These are phyloP conservation scores for Aspergillus hancockii DNA, from an alignment of 495 filamentous ascomycete genomes.

Conservation along the genomic window DNA sequence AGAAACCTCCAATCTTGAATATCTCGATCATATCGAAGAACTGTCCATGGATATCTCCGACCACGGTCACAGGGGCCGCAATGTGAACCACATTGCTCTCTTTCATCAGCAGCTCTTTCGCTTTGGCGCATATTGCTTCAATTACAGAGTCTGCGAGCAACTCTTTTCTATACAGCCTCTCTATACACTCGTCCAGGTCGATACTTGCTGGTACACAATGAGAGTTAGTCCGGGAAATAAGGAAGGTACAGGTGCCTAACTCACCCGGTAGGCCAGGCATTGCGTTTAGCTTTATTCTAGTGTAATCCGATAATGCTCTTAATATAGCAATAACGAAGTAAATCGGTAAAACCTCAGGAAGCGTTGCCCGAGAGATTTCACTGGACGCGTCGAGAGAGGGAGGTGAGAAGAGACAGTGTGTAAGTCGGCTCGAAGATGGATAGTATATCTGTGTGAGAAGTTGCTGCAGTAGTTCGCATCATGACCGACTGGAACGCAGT, in stretches of 20 bases:
- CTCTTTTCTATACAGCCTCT: constrained; percentile 92
- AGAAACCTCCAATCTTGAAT: constrained; percentile 95
- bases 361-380: constrained; percentile 2
- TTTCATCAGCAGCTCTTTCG: constrained; percentile 97
- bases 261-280: constrained; percentile 90
- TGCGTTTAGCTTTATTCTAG: constrained; percentile 19
- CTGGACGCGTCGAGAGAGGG: constrained; percentile 4
- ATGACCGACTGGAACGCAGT: constrained; percentile 23
- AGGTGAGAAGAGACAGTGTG: constrained; percentile 12
- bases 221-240: constrained; percentile 5
- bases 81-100: constrained; percentile 99
- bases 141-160: constrained; percentile 96
- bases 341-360: constrained; percentile 5
- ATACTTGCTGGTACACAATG: constrained; percentile 68
- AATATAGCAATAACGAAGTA: constrained; percentile 16
- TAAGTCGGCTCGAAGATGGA: constrained; percentile 20
- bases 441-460: constrained; percentile 26
- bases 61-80: constrained; percentile 93
- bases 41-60: constrained; percentile 97
- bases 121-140: constrained; percentile 98
- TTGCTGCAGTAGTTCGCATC: constrained; percentile 35
- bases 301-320: constrained; percentile 10
- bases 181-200: constrained; percentile 97
- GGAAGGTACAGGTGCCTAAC: constrained; percentile 23
- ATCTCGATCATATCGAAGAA: constrained; percentile 99